Base-by-base conservation (phyloP, 345 rosid genomes). In the Brassica carinata region DNA sequence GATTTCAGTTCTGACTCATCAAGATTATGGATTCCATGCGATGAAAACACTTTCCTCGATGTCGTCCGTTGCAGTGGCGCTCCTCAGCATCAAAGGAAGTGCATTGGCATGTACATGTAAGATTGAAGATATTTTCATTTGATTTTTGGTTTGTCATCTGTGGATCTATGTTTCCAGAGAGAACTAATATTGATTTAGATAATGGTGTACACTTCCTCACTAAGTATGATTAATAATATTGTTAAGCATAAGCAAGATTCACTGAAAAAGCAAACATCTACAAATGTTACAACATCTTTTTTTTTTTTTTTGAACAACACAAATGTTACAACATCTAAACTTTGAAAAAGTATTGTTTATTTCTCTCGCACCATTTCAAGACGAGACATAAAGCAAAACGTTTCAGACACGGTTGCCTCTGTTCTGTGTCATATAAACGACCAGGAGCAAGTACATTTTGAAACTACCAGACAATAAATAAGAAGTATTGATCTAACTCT, bases 11-110 rank as follows among this genome's bases (percentile, higher is more conserved):
- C 84, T 6, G 83, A 84, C 75, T 86, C 97, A 19, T 59, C 83
- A 10, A 93, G 86, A 81, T 90, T 91, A 71, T 88, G 94, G 85
- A 91, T 91, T 73, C 98, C 98, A 30, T 95, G 98, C 30, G 91
- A 93, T 9, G 98, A 87, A 68, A 81, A 31, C 83, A 84, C 88
- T 27, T 95, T 95, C 69, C 88, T 91, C 26, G 89, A 89, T 38
- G 90, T 90, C n/a, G 82, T 93, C 61, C 89, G 92, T 9, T 89
- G 94, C 26, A 89, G 90, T 11, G 67, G 84, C 71, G 84, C 86
- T 30, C 86, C 86, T 0, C 85, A 72, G 69, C 70, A 87, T 64
- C 80, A 76, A 53, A 83, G 84, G 74, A 80, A 63, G 55, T 85
- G 79, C 55, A 80, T 74, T 74, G 79, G 83, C 33, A 73, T 78